Evolutionary conservation across 1,284 basidiomycete genomes (phyloP), one percentile per base, ranked within the genome.

Genomic region (Apiotrichum siamense): DNA sequence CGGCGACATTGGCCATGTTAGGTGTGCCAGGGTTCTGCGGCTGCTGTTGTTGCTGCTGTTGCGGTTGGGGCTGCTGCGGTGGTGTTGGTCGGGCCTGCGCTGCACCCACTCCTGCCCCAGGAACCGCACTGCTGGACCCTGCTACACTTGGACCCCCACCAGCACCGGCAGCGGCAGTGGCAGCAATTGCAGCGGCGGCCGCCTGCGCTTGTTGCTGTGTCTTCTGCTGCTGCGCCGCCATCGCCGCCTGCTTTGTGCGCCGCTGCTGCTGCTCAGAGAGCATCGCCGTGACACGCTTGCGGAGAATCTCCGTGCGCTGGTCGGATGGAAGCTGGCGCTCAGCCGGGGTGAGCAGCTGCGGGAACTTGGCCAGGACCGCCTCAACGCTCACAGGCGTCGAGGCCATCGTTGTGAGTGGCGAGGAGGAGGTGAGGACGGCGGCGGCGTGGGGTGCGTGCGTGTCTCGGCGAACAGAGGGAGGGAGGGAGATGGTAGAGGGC

Each of bases 231-330:
- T 44, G 42, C 3, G 41, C 27, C 7, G 31, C 43, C 9, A 35
- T 20, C 32, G 25, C 24, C 2, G 42, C 42, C 42, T 40, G 47
- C 6, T 49, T 26, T 13, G 44, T 41, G n/a, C 44, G 46, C 42
- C 47, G 49, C 33, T 44, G 41, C 17, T 33, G 40, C 33, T 37
- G 40, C 33, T 49, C 27, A 23, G 31, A 7, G 21, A 45, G n/a
- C 24, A 45, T 35, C 15, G 32, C 25, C 2, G 41, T 35, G 25
- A 69, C 50, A 51, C 62, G 26, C 55, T 63, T 31, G 50, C 61
- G 54, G 55, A 69, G 49, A 56, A 67, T 37, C 52, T 66, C 36
- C 54, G 60, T 56, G 55, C 51, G 49, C 49, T 65, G n/a, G 44
- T 66, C 36, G 35, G 23, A 12, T 12, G 68, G 65, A 12, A 70